Evolutionary conservation across 192 early-diverging fungal species (phyloP).

Genomic region (Backusella westeae): DNA sequence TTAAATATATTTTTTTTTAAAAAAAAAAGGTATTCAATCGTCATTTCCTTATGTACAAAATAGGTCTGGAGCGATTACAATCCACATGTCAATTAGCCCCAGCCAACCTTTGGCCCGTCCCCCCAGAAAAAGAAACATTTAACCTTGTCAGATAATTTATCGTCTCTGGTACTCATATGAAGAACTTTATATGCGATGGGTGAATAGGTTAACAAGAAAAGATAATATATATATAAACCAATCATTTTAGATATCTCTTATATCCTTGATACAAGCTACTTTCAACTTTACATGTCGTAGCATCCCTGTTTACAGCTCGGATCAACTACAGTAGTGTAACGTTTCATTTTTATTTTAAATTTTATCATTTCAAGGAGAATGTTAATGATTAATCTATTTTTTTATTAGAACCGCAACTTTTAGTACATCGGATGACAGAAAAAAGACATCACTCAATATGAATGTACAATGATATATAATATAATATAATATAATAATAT

Average conservation of each 20-base stretch:
- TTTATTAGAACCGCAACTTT: background rate
- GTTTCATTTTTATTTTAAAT: background rate
- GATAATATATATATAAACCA: background rate
- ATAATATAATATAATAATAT: background rate
- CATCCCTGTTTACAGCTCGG: background rate
- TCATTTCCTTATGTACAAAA: background rate
- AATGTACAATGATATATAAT: background rate
- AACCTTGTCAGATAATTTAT: background rate
- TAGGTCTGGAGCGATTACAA: background rate
- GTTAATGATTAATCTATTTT: background rate
- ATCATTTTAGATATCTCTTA: no score
- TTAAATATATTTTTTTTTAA: no score
- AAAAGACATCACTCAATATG: background rate
- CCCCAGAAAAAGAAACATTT: background rate
- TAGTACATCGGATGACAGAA: background rate
- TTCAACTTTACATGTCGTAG: background rate
- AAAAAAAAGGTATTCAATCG: no score
- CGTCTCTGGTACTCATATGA: background rate
- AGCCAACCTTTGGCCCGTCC: background rate
- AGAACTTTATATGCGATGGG: background rate
- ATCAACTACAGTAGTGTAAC: background rate
- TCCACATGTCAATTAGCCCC: background rate
- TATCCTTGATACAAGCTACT: background rate
- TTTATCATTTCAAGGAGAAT: background rate
- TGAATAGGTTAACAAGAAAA: background rate